Evolutionary conservation across 495 filamentous ascomycete genomes (phyloP), one percentile per base, ranked within the genome.

Genomic region (Penicillium parvum): DNA sequence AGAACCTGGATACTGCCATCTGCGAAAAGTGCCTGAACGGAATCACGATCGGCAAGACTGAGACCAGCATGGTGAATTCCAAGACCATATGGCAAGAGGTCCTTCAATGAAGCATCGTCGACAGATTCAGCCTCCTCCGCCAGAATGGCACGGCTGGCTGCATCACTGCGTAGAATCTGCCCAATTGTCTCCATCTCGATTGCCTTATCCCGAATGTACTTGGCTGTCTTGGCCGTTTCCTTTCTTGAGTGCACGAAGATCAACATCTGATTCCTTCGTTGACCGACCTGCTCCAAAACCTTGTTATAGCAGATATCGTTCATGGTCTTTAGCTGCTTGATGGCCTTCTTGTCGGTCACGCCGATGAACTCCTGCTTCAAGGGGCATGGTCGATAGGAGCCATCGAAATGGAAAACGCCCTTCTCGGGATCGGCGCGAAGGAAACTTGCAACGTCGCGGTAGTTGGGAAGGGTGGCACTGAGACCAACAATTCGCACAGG

Each of bases 241-340:
- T 99, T 99, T 42, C 92, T 73, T 17, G 92, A 99, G 58, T 99
- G 92, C 14, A 97, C 92, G 53, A 99, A 99, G 36, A 99, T 91
- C 30, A 99, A 79, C 89, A 99, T 96, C 65, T 99, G 92, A 53
- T 95, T 90, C 42, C 83, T 78, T 45, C 91, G 83, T 37, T 82
- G 78, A 1, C 90, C 91, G 17, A 96, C 92, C 56, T 98, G 92
- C 62, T 99, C 92, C 47, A 99, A 77, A 14, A 97, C 90, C 60
- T 99, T 99, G 32, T 82, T 94, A 61, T 99, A 97, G 37, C 88
- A 95, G 26, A 99, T 89, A 54, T 99, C 92, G 48, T 99, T 99
- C 92, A 99, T 99, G 0, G 85, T 94, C 76, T 96, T 95, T 35
- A 99, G 73, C 66, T 99, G 92, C 68, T 96, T 99, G 71, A 97